These are phyloP conservation scores for Sporothrix humicola DNA, from an alignment of 2,329 filamentous ascomycete genomes.

Conservation along the genomic window DNA sequence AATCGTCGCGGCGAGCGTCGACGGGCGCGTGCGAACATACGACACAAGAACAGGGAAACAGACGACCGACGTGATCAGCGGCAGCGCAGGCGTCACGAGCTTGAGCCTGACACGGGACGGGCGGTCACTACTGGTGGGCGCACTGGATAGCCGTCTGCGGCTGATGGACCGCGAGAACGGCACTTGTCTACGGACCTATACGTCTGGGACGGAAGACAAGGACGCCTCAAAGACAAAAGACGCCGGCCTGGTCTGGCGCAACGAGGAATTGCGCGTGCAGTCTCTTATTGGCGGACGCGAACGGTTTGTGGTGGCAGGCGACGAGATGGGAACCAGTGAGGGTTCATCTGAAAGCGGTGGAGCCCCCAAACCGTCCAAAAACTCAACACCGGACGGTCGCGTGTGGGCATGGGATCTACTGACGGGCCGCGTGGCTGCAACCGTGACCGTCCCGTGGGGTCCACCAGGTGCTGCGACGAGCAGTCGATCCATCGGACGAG, in stretches of 20 bases:
- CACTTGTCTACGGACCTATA: constrained; percentile 74
- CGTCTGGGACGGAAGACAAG: constrained; percentile 47
- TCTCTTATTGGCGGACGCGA: constrained; percentile 77
- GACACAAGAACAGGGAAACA: constrained; percentile 78
- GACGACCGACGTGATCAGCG: constrained; percentile 71
- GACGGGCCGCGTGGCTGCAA: constrained; percentile 70
- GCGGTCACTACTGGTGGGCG: constrained; percentile 74
- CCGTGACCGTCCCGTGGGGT: constrained; percentile 64
- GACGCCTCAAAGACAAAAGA: not conserved
- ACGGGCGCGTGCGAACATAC: constrained; percentile 81
- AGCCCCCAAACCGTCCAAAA: constrained; percentile 38
- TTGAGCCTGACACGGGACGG: constrained; percentile 73
- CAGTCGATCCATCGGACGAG: constrained; percentile 62
- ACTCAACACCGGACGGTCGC: constrained; percentile 57
- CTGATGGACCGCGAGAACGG: constrained; percentile 82
- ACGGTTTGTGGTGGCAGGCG: constrained; percentile 78
- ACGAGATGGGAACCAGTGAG: constrained; percentile 62
- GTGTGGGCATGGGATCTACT: constrained; percentile 86
- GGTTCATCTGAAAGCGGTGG: constrained; percentile 37
- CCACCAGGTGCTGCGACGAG: constrained; percentile 47
- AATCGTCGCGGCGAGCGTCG: constrained; percentile 79
- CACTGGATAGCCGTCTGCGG: constrained; percentile 75
- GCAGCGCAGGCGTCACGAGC: constrained; percentile 70
- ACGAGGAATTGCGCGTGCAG: constrained; percentile 75
- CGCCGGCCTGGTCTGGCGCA: constrained; percentile 53